phyloP scores from a whole-genome alignment of 2,329 filamentous ascomycete genomes.

The Penicillium concentricum region DNA sequence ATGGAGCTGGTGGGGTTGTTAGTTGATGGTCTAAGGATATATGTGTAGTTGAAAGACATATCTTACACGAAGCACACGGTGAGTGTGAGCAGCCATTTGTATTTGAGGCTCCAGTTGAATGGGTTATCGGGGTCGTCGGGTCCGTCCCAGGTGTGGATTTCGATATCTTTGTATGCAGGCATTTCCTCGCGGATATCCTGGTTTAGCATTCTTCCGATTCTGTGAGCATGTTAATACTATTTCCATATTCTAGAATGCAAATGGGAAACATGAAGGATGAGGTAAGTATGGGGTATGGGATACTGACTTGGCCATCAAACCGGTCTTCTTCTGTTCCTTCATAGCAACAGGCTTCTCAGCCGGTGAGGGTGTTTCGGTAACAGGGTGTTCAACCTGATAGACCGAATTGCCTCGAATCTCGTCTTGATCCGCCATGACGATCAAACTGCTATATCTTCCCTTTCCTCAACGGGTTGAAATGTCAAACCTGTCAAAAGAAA shows the following conservation, averaged over 20 bases:
- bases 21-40: background rate
- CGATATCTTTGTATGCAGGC: constrained; percentile 7
- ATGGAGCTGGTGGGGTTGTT: constrained; percentile 32
- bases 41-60: too few relatives aligned
- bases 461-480: background rate
- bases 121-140: constrained; percentile 25
- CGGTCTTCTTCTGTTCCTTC: background rate
- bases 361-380: background rate
- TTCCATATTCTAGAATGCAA: background rate
- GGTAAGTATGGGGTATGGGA: background rate
- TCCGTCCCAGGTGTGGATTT: constrained; percentile 31
- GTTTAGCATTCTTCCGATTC: background rate
- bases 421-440: constrained; percentile 1
- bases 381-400: background rate
- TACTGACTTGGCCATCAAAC: constrained; percentile 2
- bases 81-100: constrained; percentile 45
- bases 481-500: background rate
- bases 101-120: constrained; percentile 42
- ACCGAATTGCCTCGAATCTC: constrained; percentile 5
- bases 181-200: background rate
- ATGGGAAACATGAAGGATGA: background rate
- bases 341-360: background rate
- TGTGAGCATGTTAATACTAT: background rate
- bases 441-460: background rate
- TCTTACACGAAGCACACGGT: constrained; percentile 42